Conservation (phyloP, 306 rosid species). For the Pterocarpus macrocarpus region DNA sequence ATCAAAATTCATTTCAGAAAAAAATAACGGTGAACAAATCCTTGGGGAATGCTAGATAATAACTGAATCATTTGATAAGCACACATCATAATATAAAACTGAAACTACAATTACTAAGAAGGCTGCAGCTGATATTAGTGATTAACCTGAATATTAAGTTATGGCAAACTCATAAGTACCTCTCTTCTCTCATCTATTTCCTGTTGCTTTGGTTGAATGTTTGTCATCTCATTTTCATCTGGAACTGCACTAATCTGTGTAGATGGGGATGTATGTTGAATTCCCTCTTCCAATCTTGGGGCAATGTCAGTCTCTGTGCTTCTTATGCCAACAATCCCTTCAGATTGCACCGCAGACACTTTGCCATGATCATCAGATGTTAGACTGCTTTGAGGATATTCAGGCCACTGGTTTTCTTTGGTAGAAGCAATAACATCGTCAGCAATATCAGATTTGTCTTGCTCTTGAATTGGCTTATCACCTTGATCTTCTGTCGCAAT, state of each 20-base stretch:
- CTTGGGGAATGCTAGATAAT: conserved; percentile 33
- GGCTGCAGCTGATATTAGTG: conserved; percentile 13
- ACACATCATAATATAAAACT: conserved; percentile 20
- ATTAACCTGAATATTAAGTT: conserved; percentile 30
- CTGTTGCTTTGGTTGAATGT: conserved; percentile 49
- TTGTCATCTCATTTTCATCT: conserved; percentile 52
- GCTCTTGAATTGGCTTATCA: conserved; percentile 52
- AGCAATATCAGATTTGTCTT: conserved; percentile 53
- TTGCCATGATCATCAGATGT: conserved; percentile 52
- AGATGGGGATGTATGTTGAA: conserved; percentile 54
- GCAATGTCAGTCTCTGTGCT: conserved; percentile 48
- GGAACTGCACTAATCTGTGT: conserved; percentile 49
- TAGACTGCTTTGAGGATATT: conserved; percentile 48
- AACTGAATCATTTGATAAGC: conserved; percentile 42
- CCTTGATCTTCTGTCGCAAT: conserved; percentile 52
- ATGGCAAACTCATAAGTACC: conserved; percentile 59
- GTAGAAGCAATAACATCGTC: conserved; percentile 45
- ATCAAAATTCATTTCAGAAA: conserved; percentile 41
- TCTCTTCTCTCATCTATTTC: conserved; percentile 54
- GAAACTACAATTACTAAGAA: conserved; percentile 35
- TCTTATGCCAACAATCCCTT: conserved; percentile 47
- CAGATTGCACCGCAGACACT: conserved; percentile 48
- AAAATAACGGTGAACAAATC: neutral
- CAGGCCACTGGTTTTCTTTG: conserved; percentile 59
- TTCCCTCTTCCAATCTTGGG: conserved; percentile 49